These are phyloP conservation scores for Sanghuangporus baumii DNA, from an alignment of 1,284 basidiomycete genomes.

Conservation along the genomic window DNA sequence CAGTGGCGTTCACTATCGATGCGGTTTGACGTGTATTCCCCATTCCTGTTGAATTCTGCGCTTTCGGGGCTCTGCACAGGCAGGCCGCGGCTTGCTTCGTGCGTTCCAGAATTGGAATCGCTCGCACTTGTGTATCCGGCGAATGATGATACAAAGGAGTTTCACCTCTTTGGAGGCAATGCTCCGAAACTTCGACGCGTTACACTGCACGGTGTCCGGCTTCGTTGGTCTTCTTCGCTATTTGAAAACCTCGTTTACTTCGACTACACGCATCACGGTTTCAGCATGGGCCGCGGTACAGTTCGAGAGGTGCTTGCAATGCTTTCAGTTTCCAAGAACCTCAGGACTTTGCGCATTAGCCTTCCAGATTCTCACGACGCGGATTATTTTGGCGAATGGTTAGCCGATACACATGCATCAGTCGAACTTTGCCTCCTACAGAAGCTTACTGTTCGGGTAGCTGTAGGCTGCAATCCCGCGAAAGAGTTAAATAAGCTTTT, in stretches of 20 bases:
- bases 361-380: neutral
- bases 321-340: neutral
- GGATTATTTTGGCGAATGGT: neutral
- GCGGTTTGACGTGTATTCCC: conserved; percentile 47
- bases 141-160: conserved; percentile 65
- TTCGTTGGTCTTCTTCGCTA: conserved; percentile 54
- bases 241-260: conserved; percentile 55
- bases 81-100: conserved; percentile 24
- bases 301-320: conserved; percentile 15
- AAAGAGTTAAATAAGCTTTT: conserved; percentile 6
- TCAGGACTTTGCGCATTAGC: neutral
- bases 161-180: conserved; percentile 54
- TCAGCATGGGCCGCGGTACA: conserved; percentile 25
- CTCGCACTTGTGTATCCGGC: conserved; percentile 50
- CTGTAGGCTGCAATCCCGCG: neutral
- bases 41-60: conserved; percentile 60
- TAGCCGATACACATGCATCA: neutral
- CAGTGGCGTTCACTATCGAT: conserved; percentile 58
- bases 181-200: conserved; percentile 49
- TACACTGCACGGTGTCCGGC: conserved; percentile 55
- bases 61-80: conserved; percentile 44
- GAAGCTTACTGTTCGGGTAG: neutral
- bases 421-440: neutral
- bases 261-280: conserved; percentile 42
- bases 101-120: conserved; percentile 46